A percentile compares a stretch with the other conserved stretches of the same genome.
Evolutionary conservation across 164 flowering plant genomes (phyloP).

Genomic region (Tetrastigma voinierianum): DNA sequence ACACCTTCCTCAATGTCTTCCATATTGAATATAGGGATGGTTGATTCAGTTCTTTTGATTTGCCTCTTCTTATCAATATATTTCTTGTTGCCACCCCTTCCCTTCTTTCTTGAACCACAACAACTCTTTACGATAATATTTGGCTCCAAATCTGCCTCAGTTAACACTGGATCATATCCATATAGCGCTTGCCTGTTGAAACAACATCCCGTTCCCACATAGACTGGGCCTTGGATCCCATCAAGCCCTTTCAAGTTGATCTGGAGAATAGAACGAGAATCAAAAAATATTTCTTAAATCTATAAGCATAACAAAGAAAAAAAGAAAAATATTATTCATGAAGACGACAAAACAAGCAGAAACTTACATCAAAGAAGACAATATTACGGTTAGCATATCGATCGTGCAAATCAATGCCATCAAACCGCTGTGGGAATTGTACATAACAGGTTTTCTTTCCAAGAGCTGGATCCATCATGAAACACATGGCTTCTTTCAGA

Average conservation of each 20-base stretch:
- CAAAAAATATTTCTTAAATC: not conserved
- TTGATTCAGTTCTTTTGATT: constrained; percentile 73
- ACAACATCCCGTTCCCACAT: constrained; percentile 98
- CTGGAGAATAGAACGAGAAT: constrained; percentile 34
- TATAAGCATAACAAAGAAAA: too few species aligned
- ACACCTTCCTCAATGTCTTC: constrained; percentile 96
- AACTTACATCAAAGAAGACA: constrained; percentile 89
- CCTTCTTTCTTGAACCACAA: constrained; percentile 91
- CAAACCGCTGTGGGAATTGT: constrained; percentile 97
- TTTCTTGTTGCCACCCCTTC: constrained; percentile 58
- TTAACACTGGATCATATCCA: constrained; percentile 93
- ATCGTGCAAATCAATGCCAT: constrained; percentile 97
- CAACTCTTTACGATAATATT: constrained; percentile 88
- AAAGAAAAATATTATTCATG: not conserved
- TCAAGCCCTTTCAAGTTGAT: constrained; percentile 95
- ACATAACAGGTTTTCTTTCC: constrained; percentile 96
- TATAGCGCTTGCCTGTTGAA: constrained; percentile 96
- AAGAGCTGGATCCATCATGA: constrained; percentile 90
- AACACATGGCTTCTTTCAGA: constrained; percentile 97
- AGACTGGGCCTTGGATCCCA: constrained; percentile 98
- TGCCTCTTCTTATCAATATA: constrained; percentile 73
- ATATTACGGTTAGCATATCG: constrained; percentile 98
- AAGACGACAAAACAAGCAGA: not conserved
- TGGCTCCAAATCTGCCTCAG: constrained; percentile 91
- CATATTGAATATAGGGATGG: constrained; percentile 84